Evolutionary conservation across 164 flowering plant species (phyloP).

Genomic region (Litsea cubeba): DNA sequence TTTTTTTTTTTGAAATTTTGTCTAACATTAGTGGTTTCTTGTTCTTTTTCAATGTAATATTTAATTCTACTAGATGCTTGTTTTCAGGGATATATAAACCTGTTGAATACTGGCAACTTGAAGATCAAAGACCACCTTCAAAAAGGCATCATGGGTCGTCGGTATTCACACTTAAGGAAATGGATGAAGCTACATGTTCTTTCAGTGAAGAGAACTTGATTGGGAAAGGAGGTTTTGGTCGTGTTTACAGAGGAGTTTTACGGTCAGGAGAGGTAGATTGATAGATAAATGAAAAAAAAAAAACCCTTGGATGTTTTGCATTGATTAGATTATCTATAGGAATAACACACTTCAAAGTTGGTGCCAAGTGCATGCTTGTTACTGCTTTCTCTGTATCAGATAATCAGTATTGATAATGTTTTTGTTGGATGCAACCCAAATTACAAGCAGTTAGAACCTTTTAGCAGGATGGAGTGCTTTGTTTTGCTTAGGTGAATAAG

Average conservation of each 20-base stretch:
- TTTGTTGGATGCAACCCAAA: too few relatives aligned
- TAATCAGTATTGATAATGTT: too few relatives aligned
- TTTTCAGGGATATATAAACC: constrained; percentile 77
- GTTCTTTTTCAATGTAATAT: not conserved
- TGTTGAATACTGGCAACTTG: constrained; percentile 66
- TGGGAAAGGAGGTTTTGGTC: constrained; percentile 95
- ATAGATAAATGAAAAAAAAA: too few relatives aligned
- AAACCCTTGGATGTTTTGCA: not conserved
- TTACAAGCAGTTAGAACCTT: too few relatives aligned
- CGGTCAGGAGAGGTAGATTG: constrained; percentile 80
- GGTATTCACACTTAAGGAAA: constrained; percentile 83
- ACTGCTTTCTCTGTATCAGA: too few relatives aligned
- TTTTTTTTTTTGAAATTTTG: not conserved
- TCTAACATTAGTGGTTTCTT: not conserved
- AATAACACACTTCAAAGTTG: not conserved
- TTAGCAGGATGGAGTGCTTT: too few relatives aligned
- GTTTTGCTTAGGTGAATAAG: too few relatives aligned
- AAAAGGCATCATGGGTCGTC: constrained; percentile 64
- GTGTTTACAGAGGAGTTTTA: constrained; percentile 77
- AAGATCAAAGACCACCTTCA: constrained; percentile 40
- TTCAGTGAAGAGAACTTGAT: constrained; percentile 74
- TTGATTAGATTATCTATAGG: not conserved
- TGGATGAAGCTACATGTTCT: constrained; percentile 89
- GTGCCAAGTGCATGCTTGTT: too few relatives aligned
- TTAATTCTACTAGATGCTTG: not conserved